A percentile compares a stretch with the other conserved stretches of the same genome.
These are phyloP conservation scores for Trematosphaeria pertusa DNA, from an alignment of 2,329 filamentous ascomycete species.

Conservation along the genomic window DNA sequence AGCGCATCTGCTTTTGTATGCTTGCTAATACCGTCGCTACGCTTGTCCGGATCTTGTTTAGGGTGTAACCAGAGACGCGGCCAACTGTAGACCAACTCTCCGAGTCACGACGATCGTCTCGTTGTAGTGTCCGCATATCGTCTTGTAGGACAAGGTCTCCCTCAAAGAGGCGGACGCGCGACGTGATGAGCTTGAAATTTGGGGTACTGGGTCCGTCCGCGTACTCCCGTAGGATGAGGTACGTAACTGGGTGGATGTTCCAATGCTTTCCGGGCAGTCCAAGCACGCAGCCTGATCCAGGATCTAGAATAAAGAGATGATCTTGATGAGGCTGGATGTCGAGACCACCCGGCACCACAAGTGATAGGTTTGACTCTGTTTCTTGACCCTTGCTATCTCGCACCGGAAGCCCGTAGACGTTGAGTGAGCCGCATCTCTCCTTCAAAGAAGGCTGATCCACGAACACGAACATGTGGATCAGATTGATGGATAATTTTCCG, in stretches of 20 bases:
- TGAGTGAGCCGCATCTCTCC: neutral
- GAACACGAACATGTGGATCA: conserved; percentile 6
- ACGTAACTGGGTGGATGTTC: neutral
- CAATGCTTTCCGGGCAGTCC: neutral
- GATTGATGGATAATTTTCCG: neutral
- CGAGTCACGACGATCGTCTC: no score
- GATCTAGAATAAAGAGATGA: neutral
- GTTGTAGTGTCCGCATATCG: no score
- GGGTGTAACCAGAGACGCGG: no score
- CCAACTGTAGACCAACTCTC: no score
- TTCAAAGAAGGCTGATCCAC: neutral
- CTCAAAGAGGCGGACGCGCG: neutral
- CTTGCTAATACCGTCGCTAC: no score
- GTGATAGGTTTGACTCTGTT: neutral
- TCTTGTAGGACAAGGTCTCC: no score
- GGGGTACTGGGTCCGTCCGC: no score
- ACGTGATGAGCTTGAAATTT: neutral
- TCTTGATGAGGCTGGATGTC: neutral
- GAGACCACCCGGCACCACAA: neutral
- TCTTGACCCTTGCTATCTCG: neutral
- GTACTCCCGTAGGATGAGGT: conserved; percentile 1
- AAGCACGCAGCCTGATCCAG: neutral
- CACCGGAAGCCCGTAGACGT: neutral
- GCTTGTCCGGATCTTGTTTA: no score
- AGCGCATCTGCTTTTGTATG: no score